Conservation (phyloP, 1,139 yeast species). For the Candida pseudocylindracea region DNA sequence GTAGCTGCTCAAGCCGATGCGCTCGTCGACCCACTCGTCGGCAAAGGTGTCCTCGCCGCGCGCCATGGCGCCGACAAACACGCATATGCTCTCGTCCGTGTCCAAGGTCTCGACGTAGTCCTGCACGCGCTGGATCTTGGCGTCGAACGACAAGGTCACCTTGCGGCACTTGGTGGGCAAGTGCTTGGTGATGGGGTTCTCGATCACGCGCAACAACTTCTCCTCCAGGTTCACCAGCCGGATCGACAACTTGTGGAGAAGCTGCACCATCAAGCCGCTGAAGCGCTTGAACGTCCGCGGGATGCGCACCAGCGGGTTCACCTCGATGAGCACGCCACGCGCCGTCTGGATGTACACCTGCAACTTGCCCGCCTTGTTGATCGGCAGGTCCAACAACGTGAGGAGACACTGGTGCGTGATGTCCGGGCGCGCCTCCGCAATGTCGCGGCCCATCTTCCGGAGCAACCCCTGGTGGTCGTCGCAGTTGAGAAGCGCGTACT, state of each 20-base stretch:
- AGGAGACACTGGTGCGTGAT: constrained; percentile 90
- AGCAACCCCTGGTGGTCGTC: constrained; percentile 95
- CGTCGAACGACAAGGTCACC: constrained; percentile 84
- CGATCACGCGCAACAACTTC: constrained; percentile 77
- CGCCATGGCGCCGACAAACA: constrained; percentile 98
- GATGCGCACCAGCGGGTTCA: constrained; percentile 88
- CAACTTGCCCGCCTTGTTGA: constrained; percentile 88
- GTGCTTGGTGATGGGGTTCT: constrained; percentile 93
- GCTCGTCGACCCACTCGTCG: constrained; percentile 90
- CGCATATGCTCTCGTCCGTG: constrained; percentile 86
- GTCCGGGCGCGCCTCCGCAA: constrained; percentile 96
- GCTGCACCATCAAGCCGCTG: constrained; percentile 93
- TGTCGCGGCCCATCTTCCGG: constrained; percentile 91
- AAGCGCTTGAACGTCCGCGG: constrained; percentile 97
- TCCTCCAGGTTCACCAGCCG: constrained; percentile 92
- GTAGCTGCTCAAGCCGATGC: constrained; percentile 84
- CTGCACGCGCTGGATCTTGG: constrained; percentile 70
- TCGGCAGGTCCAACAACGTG: constrained; percentile 85
- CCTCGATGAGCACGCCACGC: constrained; percentile 82
- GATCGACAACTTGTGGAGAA: constrained; percentile 76
- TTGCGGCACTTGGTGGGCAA: constrained; percentile 91
- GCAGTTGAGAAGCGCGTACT: constrained; percentile 82
- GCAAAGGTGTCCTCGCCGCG: constrained; percentile 95
- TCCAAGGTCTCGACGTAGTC: constrained; percentile 68
- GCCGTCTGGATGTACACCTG: constrained; percentile 96